These are phyloP conservation scores for Calamus simplicifolius DNA, from an alignment of 176 grass and related monocot species.

Conservation along the genomic window DNA sequence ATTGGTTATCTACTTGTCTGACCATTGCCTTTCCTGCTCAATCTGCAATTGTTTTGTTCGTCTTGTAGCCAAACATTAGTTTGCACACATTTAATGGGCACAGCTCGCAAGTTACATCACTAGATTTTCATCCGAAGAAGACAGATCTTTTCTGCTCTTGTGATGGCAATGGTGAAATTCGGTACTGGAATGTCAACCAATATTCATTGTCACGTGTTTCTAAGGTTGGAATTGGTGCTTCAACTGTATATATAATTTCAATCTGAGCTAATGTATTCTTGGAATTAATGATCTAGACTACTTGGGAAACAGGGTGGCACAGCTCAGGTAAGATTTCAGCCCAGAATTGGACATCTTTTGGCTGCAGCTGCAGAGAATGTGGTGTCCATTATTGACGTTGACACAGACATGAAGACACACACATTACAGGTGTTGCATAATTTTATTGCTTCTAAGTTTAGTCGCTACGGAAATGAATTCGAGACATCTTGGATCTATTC, in stretches of 20 bases:
- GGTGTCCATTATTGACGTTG: conserved; percentile 75
- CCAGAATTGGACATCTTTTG: conserved; percentile 59
- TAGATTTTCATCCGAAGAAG: conserved; percentile 69
- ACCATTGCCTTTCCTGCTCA: conserved; percentile 4
- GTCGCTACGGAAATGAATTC: too few relatives aligned
- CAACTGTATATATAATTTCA: not conserved
- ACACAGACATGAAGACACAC: conserved; percentile 34
- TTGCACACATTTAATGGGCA: conserved; percentile 52
- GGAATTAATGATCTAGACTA: conserved; percentile 6
- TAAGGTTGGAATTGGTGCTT: conserved; percentile 35
- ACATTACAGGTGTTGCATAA: conserved; percentile 38
- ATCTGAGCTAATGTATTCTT: not conserved
- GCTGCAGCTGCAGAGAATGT: conserved; percentile 63
- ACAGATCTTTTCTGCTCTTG: conserved; percentile 50
- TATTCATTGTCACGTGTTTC: conserved; percentile 20
- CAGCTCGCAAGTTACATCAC: conserved; percentile 50
- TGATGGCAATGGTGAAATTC: conserved; percentile 60
- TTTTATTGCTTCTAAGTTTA: too few relatives aligned
- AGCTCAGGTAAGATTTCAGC: conserved; percentile 76
- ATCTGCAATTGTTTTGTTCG: not conserved
- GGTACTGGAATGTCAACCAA: conserved; percentile 60
- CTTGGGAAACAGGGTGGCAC: conserved; percentile 59
- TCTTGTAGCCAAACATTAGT: conserved; percentile 39
- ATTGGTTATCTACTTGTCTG: not conserved
- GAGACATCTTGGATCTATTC: too few relatives aligned